Conservation (phyloP, 192 early-diverging fungal species). For the Entophlyctis luteolus region DNA sequence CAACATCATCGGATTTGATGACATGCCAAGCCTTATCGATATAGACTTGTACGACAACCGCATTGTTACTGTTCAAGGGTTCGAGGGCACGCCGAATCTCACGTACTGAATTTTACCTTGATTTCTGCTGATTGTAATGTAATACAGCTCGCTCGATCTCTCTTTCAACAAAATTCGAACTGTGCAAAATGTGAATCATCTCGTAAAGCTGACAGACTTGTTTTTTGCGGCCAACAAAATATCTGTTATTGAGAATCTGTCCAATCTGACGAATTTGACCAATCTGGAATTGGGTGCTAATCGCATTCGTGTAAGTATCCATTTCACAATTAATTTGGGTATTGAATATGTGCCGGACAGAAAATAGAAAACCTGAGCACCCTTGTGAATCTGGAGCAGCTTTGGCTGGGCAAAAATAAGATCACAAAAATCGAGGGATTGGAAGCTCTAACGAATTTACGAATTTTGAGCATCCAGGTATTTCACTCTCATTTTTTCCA, state of each 20-base stretch:
- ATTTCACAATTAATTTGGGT: too few relatives aligned
- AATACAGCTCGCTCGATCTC: conserved; percentile 66
- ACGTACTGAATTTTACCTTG: conserved; percentile 38
- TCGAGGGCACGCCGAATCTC: conserved; percentile 59
- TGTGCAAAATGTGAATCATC: conserved; percentile 63
- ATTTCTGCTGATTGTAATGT: not conserved
- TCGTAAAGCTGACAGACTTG: conserved; percentile 66
- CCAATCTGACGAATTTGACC: conserved; percentile 58
- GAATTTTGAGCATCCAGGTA: conserved; percentile 47
- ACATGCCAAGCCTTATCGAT: conserved; percentile 61
- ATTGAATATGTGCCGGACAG: conserved; percentile 27
- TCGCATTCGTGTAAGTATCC: conserved; percentile 69
- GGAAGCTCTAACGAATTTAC: conserved; percentile 49
- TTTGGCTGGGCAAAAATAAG: conserved; percentile 99
- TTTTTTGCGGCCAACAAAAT: conserved; percentile 96
- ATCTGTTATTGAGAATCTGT: conserved; percentile 72
- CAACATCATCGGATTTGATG: conserved; percentile 60
- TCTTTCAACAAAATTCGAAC: conserved; percentile 93
- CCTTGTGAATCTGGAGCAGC: conserved; percentile 76
- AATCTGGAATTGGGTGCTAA: conserved; percentile 95
- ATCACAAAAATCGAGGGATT: conserved; percentile 77
- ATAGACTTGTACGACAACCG: conserved; percentile 96
- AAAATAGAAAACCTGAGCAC: conserved; percentile 76
- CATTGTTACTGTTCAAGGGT: conserved; percentile 65
- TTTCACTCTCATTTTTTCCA: conserved; percentile 50